These are phyloP conservation scores for Phytopythium chamaehyphon DNA, from an alignment of 352 stramenopile species.

Conservation along the genomic window DNA sequence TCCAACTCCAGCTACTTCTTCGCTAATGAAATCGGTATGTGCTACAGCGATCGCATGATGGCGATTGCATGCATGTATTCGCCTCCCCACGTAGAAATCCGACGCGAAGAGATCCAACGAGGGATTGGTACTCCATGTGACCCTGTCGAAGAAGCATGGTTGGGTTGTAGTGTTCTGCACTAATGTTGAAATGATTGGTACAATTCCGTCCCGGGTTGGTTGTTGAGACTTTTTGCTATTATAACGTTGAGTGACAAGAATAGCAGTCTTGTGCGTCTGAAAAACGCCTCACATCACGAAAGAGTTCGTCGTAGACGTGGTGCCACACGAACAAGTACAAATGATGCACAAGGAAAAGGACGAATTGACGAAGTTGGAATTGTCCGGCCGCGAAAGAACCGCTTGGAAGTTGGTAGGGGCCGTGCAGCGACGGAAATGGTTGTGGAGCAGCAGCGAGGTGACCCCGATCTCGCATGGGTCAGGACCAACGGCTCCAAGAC, in stretches of 20 bases:
- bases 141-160: background rate
- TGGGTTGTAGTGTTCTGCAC: conserved; percentile 1
- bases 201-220: too few species aligned
- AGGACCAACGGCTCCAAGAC: background rate
- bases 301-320: too few species aligned
- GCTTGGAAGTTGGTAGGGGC: too few species aligned
- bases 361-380: too few species aligned
- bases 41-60: conserved; percentile 6
- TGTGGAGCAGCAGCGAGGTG: background rate
- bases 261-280: background rate
- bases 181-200: too few species aligned
- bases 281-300: too few species aligned
- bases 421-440: background rate
- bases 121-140: background rate
- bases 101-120: background rate
- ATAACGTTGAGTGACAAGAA: too few species aligned
- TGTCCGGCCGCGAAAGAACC: too few species aligned
- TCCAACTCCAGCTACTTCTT: background rate
- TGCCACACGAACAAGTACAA: too few species aligned
- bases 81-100: background rate
- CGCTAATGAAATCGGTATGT: background rate
- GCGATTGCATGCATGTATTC: conserved; percentile 4
- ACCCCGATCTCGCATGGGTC: background rate
- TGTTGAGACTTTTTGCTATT: too few species aligned
- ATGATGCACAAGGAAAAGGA: too few species aligned